A percentile compares a stretch with the other conserved stretches of the same genome.
These are phyloP conservation scores for Hygrophoropsis aurantiaca DNA, from an alignment of 768 basidiomycete genomes.

Conservation along the genomic window DNA sequence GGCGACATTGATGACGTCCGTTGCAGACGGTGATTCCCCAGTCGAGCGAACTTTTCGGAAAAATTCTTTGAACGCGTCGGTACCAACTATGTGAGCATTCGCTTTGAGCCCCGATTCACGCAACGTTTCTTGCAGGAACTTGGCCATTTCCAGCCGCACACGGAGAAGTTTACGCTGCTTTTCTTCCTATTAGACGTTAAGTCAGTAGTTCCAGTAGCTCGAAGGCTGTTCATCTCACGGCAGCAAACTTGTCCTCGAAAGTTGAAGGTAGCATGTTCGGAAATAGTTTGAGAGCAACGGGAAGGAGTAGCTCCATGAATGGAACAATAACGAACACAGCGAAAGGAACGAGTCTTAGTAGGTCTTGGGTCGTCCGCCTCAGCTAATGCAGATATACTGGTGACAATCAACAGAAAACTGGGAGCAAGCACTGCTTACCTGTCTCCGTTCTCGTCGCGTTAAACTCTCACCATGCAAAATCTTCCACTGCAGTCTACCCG, in stretches of 20 bases:
- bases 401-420: not conserved
- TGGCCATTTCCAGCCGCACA: constrained; percentile 97
- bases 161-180: constrained; percentile 95
- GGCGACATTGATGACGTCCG: constrained; percentile 92
- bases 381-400: constrained; percentile 65
- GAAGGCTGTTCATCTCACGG: constrained; percentile 47
- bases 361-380: constrained; percentile 89
- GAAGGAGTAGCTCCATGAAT: constrained; percentile 97
- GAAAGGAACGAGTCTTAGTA: constrained; percentile 92
- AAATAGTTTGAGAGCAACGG: constrained; percentile 95
- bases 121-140: constrained; percentile 97
- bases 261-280: constrained; percentile 99
- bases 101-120: constrained; percentile 92
- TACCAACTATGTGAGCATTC: constrained; percentile 89
- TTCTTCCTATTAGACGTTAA: constrained; percentile 67
- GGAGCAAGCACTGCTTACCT: constrained; percentile 48
- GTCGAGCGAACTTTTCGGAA: constrained; percentile 98
- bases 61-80: constrained; percentile 97
- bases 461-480: constrained; percentile 87
- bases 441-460: constrained; percentile 90
- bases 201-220: constrained; percentile 1
- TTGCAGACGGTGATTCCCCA: constrained; percentile 86
- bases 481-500: constrained; percentile 84
- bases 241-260: constrained; percentile 95
- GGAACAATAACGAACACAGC: constrained; percentile 93